Conservation (phyloP, 441 rosid genomes). For the Arabidopsis hybrid region DNA sequence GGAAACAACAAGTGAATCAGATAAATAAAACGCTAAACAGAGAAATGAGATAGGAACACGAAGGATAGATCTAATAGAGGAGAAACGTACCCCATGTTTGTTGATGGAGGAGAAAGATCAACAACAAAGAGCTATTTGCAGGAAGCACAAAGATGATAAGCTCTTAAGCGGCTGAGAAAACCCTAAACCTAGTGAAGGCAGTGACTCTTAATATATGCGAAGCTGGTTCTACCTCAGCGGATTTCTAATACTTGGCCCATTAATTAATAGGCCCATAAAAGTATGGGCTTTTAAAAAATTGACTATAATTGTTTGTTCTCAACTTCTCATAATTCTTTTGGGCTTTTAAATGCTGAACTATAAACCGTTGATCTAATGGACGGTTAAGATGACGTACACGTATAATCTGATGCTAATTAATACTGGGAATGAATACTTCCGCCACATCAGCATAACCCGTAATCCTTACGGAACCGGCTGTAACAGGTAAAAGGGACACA, state of each 20-base stretch:
- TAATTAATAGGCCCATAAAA: constrained; percentile 11
- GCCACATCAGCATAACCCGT: constrained; percentile 32
- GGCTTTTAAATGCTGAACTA: too few relatives aligned
- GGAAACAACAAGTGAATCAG: not conserved
- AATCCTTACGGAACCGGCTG: constrained; percentile 29
- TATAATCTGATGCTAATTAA: not conserved
- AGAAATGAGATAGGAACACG: not conserved
- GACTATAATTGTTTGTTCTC: too few relatives aligned
- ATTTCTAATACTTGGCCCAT: not conserved
- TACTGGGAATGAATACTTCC: not conserved
- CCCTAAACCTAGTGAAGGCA: constrained; percentile 33
- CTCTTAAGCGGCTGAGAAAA: constrained; percentile 39
- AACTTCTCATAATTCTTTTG: not conserved
- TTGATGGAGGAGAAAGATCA: constrained; percentile 33
- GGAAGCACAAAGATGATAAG: not conserved
- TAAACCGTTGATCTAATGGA: constrained; percentile 7
- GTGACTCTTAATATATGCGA: constrained; percentile 28
- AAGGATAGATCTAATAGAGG: constrained; percentile 25
- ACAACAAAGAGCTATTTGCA: constrained; percentile 13
- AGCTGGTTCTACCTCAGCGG: not conserved
- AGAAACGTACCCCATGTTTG: constrained; percentile 43
- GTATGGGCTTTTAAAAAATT: not conserved
- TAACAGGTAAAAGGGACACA: constrained; percentile 22
- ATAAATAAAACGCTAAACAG: not conserved
- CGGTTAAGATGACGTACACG: constrained; percentile 4